Evolutionary conservation across 129 eudicot species (phyloP).

Genomic region (Chrysanthemum seticuspe): DNA sequence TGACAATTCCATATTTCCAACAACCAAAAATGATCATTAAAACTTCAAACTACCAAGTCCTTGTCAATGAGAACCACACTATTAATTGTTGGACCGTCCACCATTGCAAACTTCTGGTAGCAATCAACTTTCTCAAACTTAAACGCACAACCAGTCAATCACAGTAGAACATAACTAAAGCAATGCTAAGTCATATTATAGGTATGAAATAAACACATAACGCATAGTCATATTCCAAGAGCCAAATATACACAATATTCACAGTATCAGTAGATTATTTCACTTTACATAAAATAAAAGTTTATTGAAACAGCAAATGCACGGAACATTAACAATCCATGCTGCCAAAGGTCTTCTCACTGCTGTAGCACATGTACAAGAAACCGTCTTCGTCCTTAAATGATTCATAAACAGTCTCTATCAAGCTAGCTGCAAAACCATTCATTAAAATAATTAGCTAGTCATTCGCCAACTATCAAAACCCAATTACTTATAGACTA

Average conservation of each 20-base stretch:
- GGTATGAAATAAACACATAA: not conserved
- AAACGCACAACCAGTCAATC: too few species aligned
- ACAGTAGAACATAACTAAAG: too few species aligned
- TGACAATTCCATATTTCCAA: too few species aligned
- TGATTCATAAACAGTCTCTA: conserved; percentile 72
- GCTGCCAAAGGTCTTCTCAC: conserved; percentile 84
- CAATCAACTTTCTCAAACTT: too few species aligned
- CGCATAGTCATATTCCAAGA: not conserved
- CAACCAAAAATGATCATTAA: too few species aligned
- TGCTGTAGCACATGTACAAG: conserved; percentile 20
- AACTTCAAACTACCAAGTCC: too few species aligned
- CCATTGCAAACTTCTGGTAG: too few species aligned
- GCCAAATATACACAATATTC: not conserved
- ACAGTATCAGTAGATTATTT: conserved; percentile 1
- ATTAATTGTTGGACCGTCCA: too few species aligned
- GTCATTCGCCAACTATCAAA: too few species aligned
- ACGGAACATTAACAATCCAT: not conserved
- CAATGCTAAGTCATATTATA: not conserved
- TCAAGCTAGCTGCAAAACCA: conserved; percentile 68
- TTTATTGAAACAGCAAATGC: not conserved
- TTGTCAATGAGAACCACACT: too few species aligned
- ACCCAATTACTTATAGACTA: not conserved
- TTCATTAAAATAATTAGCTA: not conserved
- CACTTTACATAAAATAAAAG: conserved; percentile 26
- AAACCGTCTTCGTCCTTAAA: conserved; percentile 71